Evolutionary conservation across 2,329 filamentous ascomycete genomes (phyloP).

Genomic region (Fusarium annulatum): DNA sequence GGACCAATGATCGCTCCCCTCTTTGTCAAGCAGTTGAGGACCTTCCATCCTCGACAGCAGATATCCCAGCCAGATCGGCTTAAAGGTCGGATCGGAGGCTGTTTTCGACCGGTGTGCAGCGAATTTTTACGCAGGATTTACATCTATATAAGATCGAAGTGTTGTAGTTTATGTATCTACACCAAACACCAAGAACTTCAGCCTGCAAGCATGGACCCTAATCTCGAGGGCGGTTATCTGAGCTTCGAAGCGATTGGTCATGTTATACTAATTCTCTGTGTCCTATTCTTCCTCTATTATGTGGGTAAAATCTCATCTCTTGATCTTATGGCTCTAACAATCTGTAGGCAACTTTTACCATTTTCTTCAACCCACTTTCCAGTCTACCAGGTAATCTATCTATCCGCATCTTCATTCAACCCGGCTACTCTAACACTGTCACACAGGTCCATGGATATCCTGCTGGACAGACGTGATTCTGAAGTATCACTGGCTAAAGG

Average conservation of each 20-base stretch:
- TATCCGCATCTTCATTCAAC: fast-evolving
- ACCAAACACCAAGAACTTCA: not conserved
- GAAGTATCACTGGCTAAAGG: not conserved
- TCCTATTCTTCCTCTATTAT: fast-evolving
- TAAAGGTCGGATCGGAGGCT: not conserved
- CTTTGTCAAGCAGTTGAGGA: too few species aligned
- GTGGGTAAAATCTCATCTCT: fast-evolving
- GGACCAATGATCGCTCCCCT: not conserved
- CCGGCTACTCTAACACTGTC: fast-evolving
- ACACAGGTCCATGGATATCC: not conserved
- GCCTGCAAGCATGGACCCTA: not conserved
- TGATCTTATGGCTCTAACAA: fast-evolving
- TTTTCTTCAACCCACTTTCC: not conserved
- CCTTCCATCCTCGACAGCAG: not conserved
- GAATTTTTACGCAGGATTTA: fast-evolving
- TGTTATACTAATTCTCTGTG: not conserved
- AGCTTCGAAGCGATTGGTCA: too few species aligned
- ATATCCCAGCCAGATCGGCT: fast-evolving
- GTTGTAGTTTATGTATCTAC: fast-evolving
- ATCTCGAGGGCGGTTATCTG: fast-evolving
- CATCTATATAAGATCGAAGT: fast-evolving
- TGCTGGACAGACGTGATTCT: not conserved
- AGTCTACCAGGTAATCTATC: not conserved
- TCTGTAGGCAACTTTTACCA: fast-evolving
- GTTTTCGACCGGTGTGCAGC: fast-evolving